These are phyloP conservation scores for Calvatia gigantea DNA, from an alignment of 768 basidiomycete species.

Conservation along the genomic window DNA sequence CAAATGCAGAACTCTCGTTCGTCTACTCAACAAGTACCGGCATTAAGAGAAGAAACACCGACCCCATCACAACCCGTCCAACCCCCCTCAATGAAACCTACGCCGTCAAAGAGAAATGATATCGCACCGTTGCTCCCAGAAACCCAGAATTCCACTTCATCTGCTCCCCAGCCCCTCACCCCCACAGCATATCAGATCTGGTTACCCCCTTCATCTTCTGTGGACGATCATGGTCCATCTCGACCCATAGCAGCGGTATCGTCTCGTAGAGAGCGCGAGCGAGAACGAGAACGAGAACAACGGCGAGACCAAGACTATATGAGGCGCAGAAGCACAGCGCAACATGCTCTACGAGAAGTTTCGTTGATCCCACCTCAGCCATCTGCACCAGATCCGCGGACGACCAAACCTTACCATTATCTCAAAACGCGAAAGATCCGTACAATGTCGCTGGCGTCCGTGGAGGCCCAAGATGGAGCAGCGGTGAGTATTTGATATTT, in stretches of 20 bases:
- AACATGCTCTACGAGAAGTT: slow-evolving; percentile 9
- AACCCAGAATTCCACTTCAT: neutral
- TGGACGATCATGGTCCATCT: neutral
- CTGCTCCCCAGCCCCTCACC: slow-evolving; percentile 3
- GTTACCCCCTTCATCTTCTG: slow-evolving; percentile 7
- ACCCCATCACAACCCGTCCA: neutral
- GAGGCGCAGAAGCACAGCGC: neutral
- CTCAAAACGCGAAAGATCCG: slow-evolving; percentile 55
- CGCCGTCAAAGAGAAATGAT: neutral
- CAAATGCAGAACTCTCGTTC: neutral
- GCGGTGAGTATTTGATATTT: slow-evolving; percentile 47
- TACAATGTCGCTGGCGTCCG: slow-evolving; percentile 68
- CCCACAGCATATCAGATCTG: slow-evolving; percentile 9
- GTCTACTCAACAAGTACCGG: neutral
- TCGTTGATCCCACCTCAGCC: slow-evolving; percentile 5
- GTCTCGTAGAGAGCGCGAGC: slow-evolving; percentile 12
- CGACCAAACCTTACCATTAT: slow-evolving; percentile 64
- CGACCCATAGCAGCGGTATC: slow-evolving; percentile 7
- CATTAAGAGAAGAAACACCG: neutral
- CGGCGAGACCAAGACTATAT: slow-evolving; percentile 16
- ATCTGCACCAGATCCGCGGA: slow-evolving; percentile 32
- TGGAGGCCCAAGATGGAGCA: slow-evolving; percentile 78
- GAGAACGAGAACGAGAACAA: slow-evolving; percentile 16
- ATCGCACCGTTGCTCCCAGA: slow-evolving; percentile 1
- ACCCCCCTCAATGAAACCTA: slow-evolving; percentile 5